Base-by-base conservation (phyloP, 1,139 yeast species). In the Yamadazyma membranifaciens region DNA sequence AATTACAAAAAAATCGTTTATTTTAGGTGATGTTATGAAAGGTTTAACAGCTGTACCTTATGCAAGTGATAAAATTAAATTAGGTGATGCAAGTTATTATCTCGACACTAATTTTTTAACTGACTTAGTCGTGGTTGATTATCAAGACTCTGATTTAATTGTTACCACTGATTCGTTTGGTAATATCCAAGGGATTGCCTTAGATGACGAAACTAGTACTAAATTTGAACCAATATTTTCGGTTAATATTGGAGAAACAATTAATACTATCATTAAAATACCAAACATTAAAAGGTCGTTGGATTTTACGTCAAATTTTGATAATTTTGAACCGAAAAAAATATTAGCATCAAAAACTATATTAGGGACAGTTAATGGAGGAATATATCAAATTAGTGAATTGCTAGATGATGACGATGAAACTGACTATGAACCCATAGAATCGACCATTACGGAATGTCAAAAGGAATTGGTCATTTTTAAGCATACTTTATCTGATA, bases 351-450 rank as follows among this genome's bases (percentile, higher is more conserved):
- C 43, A 3, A 34, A 51, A 14, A 65, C 57, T 0, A 37, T 67
- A 1, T 40, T 68, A 16, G 75, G 73, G 3, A 69, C 75, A 0
- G 58, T 59, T 1, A 56, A 56, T 46, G 76, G 76, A 7, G 70
- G 65, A 2, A 47, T 69, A 9, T 65, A 60, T 41, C 44, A 40
- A 3, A 12, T 55, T 4, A 47, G 51, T 32, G 54, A 52, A 25
- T 55, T 62, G 41, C 60, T 51, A 29, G 67, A 64, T 39, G 56
- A 62, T 14, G 36, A 20, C 7, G 24, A 20, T 20, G 24, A 20
- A 20, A 12, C 11, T n/a, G 29, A 24, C 6, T 4, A 16, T 10
- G 33, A 31, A 31, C 46, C 53, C 29, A 27, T 50, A 6, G 43
- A 45, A 33, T 38, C 39, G 1, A 42, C 46, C 2, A 33, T 56